Evolutionary conservation across 1,139 yeast species (phyloP), one percentile per base, ranked within the genome.

Genomic region (Candida sojae): DNA sequence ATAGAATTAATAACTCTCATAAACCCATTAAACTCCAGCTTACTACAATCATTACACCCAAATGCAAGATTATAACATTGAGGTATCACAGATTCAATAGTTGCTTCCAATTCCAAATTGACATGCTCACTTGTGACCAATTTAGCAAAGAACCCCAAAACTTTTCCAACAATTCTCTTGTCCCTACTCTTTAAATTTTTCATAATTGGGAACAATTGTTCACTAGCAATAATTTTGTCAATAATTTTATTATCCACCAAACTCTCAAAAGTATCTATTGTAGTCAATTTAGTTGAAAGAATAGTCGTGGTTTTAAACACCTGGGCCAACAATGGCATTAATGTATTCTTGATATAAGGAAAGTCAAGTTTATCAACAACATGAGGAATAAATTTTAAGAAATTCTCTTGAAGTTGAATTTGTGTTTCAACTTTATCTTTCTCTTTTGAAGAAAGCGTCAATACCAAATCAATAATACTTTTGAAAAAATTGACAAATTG

Each of bases 301-400:
- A 93, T 82, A 0, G 95, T 88, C 0, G 98, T 92, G 41, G 90
- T 87, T 38, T 89, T 81, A 66, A 91, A 92, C 3, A 89, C 80
- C 39, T 78, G 79, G 38, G 90, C 80, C 25, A 91, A 73, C 39
- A 83, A 70, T 1, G 97, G 96, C 62, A 88, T 81, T 13, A 90
- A 72, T 13, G 81, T 80, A 56, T 84, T 85, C 56, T 92, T 90
- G 47, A 90, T 75, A 33, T 84, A 80, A 6, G 92, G 81, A 59
- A 89, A 88, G 48, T 85, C 95, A 44, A 86, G 70, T 44, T 79
- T 73, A 8, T 70, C 75, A 2, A 81, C 63, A 39, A 82, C 68
- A 8, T 67, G 55, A 0, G 73, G 67, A 39, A 82, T 62, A 47
- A 79, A 73, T n/a, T 59, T 61, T 48, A 88, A 67, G 12, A 85